Evolutionary conservation across 257 asterid species (phyloP).

Genomic region (Avicennia marina): DNA sequence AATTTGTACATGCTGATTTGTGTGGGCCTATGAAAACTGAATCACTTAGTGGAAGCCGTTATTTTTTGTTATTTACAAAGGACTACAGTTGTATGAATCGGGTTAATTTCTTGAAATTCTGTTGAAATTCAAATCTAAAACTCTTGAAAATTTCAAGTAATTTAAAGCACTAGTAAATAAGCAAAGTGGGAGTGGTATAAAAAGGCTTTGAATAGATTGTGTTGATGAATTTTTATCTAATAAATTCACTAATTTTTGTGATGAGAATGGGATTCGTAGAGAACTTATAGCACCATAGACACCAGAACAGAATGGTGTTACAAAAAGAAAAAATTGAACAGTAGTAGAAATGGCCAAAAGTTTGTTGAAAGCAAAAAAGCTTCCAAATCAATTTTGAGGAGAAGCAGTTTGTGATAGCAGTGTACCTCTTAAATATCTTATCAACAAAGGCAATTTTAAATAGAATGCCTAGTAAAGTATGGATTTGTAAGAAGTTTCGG

Average conservation of each 20-base stretch:
- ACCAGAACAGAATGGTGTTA: conserved; percentile 6
- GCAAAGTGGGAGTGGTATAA: background rate
- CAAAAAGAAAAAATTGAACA: conserved; percentile 1
- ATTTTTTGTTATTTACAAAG: too few relatives aligned
- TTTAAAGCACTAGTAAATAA: too few relatives aligned
- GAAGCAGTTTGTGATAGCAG: background rate
- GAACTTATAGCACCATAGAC: background rate
- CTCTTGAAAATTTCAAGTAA: conserved; percentile 10
- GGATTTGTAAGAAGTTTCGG: background rate
- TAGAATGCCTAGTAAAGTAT: background rate
- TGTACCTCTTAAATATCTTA: background rate
- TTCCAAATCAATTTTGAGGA: background rate
- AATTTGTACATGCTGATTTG: too few relatives aligned
- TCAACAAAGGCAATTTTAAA: background rate
- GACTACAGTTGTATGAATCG: too few relatives aligned
- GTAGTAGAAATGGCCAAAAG: conserved; percentile 11
- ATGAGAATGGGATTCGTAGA: background rate
- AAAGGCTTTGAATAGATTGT: background rate
- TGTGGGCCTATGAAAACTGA: too few relatives aligned
- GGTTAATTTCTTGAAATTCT: too few relatives aligned
- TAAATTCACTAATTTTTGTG: background rate
- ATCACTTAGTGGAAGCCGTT: too few relatives aligned
- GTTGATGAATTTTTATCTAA: conserved; percentile 3
- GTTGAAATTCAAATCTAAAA: too few relatives aligned
- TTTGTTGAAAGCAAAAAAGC: background rate